Base-by-base conservation (phyloP, 106 monocot species). In the Allium sativum region DNA sequence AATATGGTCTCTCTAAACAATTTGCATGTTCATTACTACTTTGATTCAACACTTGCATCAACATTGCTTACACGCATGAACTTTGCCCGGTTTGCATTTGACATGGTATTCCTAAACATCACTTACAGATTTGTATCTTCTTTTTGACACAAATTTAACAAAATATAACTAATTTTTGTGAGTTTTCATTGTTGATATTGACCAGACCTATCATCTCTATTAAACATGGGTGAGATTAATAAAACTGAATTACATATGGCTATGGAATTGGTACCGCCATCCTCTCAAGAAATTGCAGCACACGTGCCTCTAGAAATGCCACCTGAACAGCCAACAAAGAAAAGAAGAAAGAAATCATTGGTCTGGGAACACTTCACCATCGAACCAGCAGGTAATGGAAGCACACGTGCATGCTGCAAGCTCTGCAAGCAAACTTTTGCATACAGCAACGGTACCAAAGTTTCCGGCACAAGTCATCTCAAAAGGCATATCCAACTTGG, bases 301-400 rank as follows among this genome's bases (percentile, higher is more conserved):
- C 51, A 52, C 14, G 16, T 8, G 0, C 14, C 48, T 50, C 48
- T 55, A 18, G 55, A 55, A 4, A 58, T 40, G 13, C 81, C 87
- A 60, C 58, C 79, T 11, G 61, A 85, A 5, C 72, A 75, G 16
- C 65, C 59, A 16, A 45, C 73, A 13, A 50, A 48, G 15, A 76
- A 84, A 18, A 80, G 93, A 61, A 79, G 80, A 67, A 93, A 84
- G 79, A 93, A 89, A 73, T 93, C 93, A 18, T 47, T 79, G 62
- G 93, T 93, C 16, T 93, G 93, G 93, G 89, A 89, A 17, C 89
- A 93, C 68, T 89, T 93, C 50, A 86, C 89, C 44, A 64, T 93
- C 43, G 86, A 93, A 75, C 62, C 79, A 65, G 80, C 77, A 10
- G 52, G 72, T 58, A 73, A 76, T 52, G 88, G 80, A 45, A 76